Evolutionary conservation across 805 yeast genomes (phyloP).

Genomic region (Lachancea meyersii): DNA sequence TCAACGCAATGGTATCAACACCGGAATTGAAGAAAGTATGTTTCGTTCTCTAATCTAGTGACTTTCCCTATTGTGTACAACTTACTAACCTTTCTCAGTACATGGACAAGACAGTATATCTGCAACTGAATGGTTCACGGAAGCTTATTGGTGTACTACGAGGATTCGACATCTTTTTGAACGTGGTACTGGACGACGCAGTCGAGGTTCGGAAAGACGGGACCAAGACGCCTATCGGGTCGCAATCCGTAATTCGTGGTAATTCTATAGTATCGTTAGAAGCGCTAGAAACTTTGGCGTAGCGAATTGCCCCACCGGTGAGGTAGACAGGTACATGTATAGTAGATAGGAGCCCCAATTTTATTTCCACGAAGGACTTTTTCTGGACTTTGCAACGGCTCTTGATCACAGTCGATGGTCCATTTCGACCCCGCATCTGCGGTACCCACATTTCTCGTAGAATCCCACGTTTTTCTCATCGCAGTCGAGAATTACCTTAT

Average conservation of each 20-base stretch:
- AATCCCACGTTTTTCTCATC: slow-evolving; percentile 74
- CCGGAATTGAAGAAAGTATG: slow-evolving; percentile 14
- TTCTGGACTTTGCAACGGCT: too few species aligned
- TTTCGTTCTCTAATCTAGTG: not conserved
- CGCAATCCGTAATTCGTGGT: slow-evolving; percentile 64
- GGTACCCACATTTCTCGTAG: slow-evolving; percentile 82
- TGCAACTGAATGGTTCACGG: slow-evolving; percentile 75
- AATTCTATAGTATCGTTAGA: slow-evolving; percentile 72
- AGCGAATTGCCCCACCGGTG: not conserved
- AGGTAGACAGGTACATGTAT: not conserved
- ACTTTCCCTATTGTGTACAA: not conserved
- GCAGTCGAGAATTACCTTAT: slow-evolving; percentile 87
- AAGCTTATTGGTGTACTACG: slow-evolving; percentile 71
- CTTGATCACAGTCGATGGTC: slow-evolving; percentile 5
- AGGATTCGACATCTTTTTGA: slow-evolving; percentile 80
- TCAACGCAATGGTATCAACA: slow-evolving; percentile 9
- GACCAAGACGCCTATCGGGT: slow-evolving; percentile 53
- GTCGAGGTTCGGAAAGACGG: slow-evolving; percentile 51
- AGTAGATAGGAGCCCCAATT: slow-evolving; percentile 1
- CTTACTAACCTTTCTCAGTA: slow-evolving; percentile 36
- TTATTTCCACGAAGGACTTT: too few species aligned
- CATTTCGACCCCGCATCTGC: slow-evolving; percentile 65
- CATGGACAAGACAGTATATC: slow-evolving; percentile 66
- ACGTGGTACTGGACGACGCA: slow-evolving; percentile 66
- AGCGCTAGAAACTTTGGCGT: slow-evolving; percentile 30